A percentile compares a stretch with the other conserved stretches of the same genome.
phyloP scores from a whole-genome alignment of 345 rosid genomes.

The Gossypium thurberi region DNA sequence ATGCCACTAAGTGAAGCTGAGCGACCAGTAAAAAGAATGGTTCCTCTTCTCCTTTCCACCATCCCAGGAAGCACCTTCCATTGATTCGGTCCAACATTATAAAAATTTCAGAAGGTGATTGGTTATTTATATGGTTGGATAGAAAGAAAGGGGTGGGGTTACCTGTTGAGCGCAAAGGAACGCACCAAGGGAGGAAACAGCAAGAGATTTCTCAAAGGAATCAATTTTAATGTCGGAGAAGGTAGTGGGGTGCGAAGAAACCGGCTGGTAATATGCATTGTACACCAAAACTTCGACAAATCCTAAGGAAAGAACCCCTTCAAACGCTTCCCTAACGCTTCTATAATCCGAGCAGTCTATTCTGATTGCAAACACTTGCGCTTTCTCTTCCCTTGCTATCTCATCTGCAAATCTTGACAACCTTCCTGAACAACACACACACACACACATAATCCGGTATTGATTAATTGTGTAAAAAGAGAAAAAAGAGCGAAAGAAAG shows the following conservation, averaged over 20 bases:
- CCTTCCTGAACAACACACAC: conserved; percentile 34
- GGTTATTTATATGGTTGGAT: no score
- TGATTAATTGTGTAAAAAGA: no score
- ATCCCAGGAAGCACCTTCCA: conserved; percentile 75
- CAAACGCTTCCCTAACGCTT: conserved; percentile 89
- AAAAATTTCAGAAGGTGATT: no score
- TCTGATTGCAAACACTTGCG: conserved; percentile 89
- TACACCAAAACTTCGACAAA: conserved; percentile 84
- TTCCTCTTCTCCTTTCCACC: conserved; percentile 87
- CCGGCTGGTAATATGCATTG: conserved; percentile 56
- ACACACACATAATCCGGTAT: no score
- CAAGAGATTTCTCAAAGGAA: conserved; percentile 67
- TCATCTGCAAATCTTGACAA: conserved; percentile 83
- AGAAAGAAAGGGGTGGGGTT: not conserved
- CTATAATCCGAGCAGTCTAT: conserved; percentile 82
- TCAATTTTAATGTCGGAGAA: conserved; percentile 62
- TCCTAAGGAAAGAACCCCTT: conserved; percentile 92
- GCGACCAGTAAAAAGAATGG: conserved; percentile 87
- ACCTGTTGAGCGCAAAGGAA: conserved; percentile 92
- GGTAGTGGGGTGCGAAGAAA: conserved; percentile 43
- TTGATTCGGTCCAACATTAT: not conserved
- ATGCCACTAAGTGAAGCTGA: conserved; percentile 77
- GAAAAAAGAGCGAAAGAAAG: not conserved
- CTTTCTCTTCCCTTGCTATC: conserved; percentile 89
- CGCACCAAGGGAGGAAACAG: conserved; percentile 67